Evolutionary conservation across 768 basidiomycete species (phyloP).

Genomic region (Candolleomyces eurysporus): DNA sequence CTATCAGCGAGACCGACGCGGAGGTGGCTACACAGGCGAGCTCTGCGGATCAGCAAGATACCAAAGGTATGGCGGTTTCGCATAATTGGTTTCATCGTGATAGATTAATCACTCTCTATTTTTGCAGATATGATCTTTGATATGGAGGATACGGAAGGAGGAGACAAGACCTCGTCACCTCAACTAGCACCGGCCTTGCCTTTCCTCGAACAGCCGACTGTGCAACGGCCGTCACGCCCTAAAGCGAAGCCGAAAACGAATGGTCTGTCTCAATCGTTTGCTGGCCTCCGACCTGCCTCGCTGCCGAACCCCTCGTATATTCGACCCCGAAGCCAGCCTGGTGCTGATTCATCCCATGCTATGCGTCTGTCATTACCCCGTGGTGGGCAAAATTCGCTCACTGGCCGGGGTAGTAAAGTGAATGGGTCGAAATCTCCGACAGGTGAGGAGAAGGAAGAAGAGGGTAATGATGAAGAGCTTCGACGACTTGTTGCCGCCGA

Average conservation of each 20-base stretch:
- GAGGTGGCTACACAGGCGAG: slow-evolving; percentile 30
- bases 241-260: slow-evolving; percentile 29
- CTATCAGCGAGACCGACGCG: slow-evolving; percentile 37
- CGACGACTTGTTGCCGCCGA: slow-evolving; percentile 64
- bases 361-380: slow-evolving; percentile 31
- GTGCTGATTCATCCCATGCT: slow-evolving; percentile 33
- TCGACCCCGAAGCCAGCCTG: slow-evolving; percentile 42
- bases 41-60: slow-evolving; percentile 22
- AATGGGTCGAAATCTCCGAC: slow-evolving; percentile 12
- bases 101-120: background rate
- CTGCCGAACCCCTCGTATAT: slow-evolving; percentile 66
- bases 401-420: slow-evolving; percentile 14
- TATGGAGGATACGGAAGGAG: slow-evolving; percentile 61
- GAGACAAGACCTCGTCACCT: slow-evolving; percentile 36
- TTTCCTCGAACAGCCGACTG: slow-evolving; percentile 39
- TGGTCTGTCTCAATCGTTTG: slow-evolving; percentile 55
- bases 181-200: slow-evolving; percentile 32
- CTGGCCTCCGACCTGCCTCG: slow-evolving; percentile 61
- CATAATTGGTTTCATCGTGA: background rate
- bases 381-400: slow-evolving; percentile 11
- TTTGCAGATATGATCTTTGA: slow-evolving; percentile 64
- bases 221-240: slow-evolving; percentile 27
- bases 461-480: slow-evolving; percentile 45
- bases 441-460: slow-evolving; percentile 8
- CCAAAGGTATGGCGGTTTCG: slow-evolving; percentile 42